phyloP scores from a whole-genome alignment of 1,284 basidiomycete species.

The Nidula niveotomentosa region DNA sequence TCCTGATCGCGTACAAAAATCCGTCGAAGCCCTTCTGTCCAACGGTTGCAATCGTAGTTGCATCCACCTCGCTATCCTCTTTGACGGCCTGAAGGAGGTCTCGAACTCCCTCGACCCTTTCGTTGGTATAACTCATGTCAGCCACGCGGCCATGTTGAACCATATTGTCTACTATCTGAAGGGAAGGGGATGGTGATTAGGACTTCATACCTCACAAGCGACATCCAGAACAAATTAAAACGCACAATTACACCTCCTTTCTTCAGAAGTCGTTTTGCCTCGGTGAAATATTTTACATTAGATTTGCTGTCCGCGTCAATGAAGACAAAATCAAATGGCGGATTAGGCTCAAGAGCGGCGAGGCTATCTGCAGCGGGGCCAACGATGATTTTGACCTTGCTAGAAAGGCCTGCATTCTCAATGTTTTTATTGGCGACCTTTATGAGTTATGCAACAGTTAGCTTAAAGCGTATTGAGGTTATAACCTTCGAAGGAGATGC shows the following conservation, averaged over 20 bases:
- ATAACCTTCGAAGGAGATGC: no score
- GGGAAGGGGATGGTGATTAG: not conserved
- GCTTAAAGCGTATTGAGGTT: no score
- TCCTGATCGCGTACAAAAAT: slow-evolving; percentile 49
- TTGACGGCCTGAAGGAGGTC: slow-evolving; percentile 45
- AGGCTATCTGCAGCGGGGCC: slow-evolving; percentile 52
- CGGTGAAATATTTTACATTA: slow-evolving; percentile 47
- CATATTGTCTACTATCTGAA: slow-evolving; percentile 62
- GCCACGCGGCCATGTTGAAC: slow-evolving; percentile 49
- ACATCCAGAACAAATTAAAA: slow-evolving; percentile 6
- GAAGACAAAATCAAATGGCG: slow-evolving; percentile 57
- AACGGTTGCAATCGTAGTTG: slow-evolving; percentile 58
- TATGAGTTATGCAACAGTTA: not conserved
- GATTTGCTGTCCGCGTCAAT: slow-evolving; percentile 62
- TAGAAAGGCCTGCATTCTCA: slow-evolving; percentile 41
- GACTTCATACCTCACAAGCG: not conserved
- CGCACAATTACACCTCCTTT: slow-evolving; percentile 56
- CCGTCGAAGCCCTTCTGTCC: slow-evolving; percentile 66
- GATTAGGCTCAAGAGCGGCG: slow-evolving; percentile 34
- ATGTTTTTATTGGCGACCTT: slow-evolving; percentile 56
- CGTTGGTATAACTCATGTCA: slow-evolving; percentile 35
- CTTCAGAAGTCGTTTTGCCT: slow-evolving; percentile 54
- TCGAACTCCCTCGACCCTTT: slow-evolving; percentile 45
- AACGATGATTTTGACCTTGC: slow-evolving; percentile 46
- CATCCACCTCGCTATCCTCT: slow-evolving; percentile 56